phyloP scores from a whole-genome alignment of 352 stramenopile genomes.

The Ophiocytium majus region DNA sequence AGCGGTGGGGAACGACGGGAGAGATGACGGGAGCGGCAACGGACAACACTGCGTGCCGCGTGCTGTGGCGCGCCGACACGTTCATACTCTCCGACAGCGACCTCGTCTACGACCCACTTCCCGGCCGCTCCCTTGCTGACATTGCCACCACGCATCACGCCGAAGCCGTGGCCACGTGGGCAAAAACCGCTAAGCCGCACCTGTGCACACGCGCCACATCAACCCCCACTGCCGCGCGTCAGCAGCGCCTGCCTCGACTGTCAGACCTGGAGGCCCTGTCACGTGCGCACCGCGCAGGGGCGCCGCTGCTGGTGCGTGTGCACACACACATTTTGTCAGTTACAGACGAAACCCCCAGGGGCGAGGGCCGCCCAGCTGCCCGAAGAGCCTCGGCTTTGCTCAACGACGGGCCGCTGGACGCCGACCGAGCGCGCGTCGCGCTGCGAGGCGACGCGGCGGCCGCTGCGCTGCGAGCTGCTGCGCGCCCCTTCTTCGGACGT shows the following conservation, averaged over 20 bases:
- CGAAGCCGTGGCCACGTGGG: not conserved
- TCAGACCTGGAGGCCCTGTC: not conserved
- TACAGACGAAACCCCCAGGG: not conserved
- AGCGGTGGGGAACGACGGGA: not conserved
- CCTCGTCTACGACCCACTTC: not conserved
- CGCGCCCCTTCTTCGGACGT: too few relatives aligned
- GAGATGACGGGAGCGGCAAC: not conserved
- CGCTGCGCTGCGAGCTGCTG: not conserved
- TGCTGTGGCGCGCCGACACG: not conserved
- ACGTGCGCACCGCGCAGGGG: too few relatives aligned
- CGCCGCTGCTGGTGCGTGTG: not conserved
- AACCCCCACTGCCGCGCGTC: not conserved
- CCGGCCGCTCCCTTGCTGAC: too few relatives aligned
- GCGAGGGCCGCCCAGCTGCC: not conserved
- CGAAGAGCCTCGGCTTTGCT: not conserved
- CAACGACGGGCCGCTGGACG: not conserved
- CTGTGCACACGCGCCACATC: not conserved
- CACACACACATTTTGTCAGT: not conserved
- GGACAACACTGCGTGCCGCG: not conserved
- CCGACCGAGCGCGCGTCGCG: not conserved
- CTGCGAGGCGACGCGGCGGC: not conserved
- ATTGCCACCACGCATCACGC: too few relatives aligned
- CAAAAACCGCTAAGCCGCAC: not conserved
- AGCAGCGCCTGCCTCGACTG: not conserved
- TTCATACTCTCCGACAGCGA: not conserved